Conservation (phyloP, 2,329 filamentous ascomycete species). For the Epichloe aotearoae region DNA sequence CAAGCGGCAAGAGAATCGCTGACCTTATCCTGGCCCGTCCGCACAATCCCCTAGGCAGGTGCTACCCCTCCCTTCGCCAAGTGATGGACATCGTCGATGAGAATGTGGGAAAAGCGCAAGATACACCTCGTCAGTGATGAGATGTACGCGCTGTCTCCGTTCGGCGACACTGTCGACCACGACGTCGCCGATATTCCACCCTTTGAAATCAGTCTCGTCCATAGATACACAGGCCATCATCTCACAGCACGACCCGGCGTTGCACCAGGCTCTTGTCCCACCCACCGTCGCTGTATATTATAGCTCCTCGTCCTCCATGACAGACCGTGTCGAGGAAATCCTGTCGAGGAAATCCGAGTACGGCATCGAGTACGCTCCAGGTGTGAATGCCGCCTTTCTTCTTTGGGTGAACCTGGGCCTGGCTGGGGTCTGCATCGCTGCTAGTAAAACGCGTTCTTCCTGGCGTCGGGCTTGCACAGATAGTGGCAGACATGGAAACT, state of each 20-base stretch:
- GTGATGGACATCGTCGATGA: too few relatives aligned
- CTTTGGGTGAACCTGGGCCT: constrained; percentile 34
- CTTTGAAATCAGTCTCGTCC: constrained; percentile 33
- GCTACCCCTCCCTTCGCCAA: too few relatives aligned
- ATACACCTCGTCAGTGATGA: constrained; percentile 33
- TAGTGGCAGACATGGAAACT: too few relatives aligned
- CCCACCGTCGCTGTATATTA: neutral
- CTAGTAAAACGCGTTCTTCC: constrained; percentile 21
- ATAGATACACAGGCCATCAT: constrained; percentile 30
- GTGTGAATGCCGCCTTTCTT: too few relatives aligned
- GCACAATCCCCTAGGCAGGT: constrained; percentile 30
- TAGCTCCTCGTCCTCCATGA: constrained; percentile 23
- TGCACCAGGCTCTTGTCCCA: constrained; percentile 23
- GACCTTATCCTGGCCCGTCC: constrained; percentile 38
- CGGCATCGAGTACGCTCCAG: too few relatives aligned
- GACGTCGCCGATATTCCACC: constrained; percentile 11
- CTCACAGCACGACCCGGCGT: constrained; percentile 28
- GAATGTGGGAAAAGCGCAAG: constrained; percentile 19
- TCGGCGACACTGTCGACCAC: constrained; percentile 27
- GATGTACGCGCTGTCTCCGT: constrained; percentile 27
- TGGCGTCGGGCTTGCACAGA: constrained; percentile 20
- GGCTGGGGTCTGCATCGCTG: constrained; percentile 23
- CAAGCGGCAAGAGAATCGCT: constrained; percentile 26
- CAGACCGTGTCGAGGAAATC: constrained; percentile 25
- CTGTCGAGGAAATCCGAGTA: too few relatives aligned